Conservation (phyloP, 805 yeast genomes). For the Lachancea sp. region DNA sequence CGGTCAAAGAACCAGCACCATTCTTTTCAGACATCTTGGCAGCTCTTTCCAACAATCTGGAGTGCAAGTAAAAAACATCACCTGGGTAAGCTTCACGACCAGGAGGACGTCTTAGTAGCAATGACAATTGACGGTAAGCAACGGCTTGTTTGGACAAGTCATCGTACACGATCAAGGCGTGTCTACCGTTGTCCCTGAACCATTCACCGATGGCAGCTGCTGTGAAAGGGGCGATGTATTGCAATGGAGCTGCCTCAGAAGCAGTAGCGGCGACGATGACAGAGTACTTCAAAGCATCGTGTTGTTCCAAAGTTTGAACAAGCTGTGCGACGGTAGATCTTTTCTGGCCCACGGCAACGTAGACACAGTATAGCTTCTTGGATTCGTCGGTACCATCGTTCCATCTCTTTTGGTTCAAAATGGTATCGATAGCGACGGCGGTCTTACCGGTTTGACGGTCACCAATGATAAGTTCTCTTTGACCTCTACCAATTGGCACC, state of each 20-base stretch:
- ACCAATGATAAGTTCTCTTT: constrained; percentile 99
- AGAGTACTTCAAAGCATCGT: constrained; percentile 96
- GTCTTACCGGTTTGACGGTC: constrained; percentile 99
- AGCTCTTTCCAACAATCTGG: constrained; percentile 93
- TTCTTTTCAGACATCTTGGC: constrained; percentile 87
- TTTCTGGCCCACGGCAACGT: constrained; percentile 99
- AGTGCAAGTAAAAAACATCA: constrained; percentile 94
- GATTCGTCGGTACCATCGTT: constrained; percentile 90
- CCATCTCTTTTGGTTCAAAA: constrained; percentile 99
- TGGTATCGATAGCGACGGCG: constrained; percentile 97
- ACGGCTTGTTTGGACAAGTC: constrained; percentile 99
- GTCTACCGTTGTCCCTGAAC: constrained; percentile 99
- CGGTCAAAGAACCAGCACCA: constrained; percentile 94
- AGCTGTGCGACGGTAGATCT: constrained; percentile 99
- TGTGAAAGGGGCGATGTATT: constrained; percentile 99
- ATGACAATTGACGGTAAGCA: constrained; percentile 98
- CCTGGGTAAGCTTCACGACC: constrained; percentile 97
- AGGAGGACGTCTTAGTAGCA: constrained; percentile 94
- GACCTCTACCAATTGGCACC: constrained; percentile 99
- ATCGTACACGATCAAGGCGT: constrained; percentile 94
- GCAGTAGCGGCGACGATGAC: constrained; percentile 99
- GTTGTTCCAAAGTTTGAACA: constrained; percentile 96
- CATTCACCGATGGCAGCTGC: constrained; percentile 99
- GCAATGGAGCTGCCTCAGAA: constrained; percentile 99
- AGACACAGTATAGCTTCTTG: constrained; percentile 98